These are phyloP conservation scores for Aspergillus brunneoviolaceus DNA, from an alignment of 2,329 filamentous ascomycete genomes.

Conservation along the genomic window DNA sequence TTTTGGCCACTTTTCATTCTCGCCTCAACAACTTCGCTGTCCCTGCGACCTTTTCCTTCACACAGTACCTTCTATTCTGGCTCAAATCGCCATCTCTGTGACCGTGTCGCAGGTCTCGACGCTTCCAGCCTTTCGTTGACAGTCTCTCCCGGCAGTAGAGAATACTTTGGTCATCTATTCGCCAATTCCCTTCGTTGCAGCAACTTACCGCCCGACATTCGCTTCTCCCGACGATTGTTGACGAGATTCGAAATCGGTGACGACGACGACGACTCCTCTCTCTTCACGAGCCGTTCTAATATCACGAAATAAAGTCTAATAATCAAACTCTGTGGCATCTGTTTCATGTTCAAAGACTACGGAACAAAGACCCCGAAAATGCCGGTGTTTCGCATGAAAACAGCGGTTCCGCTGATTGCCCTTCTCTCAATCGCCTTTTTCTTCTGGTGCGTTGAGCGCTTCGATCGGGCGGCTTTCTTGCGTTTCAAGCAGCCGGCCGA, in stretches of 20 bases:
- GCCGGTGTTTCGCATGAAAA: conserved; percentile 42
- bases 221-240: conserved; percentile 9
- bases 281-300: conserved; percentile 14
- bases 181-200: conserved; percentile 25
- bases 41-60: conserved; percentile 4
- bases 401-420: conserved; percentile 39
- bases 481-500: conserved; percentile 40
- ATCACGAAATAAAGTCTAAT: conserved; percentile 16
- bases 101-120: conserved; percentile 36
- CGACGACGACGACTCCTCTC: conserved; percentile 5
- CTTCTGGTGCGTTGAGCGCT: conserved; percentile 43
- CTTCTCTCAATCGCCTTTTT: conserved; percentile 41
- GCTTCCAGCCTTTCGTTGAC: conserved; percentile 39
- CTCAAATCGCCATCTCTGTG: conserved; percentile 15
- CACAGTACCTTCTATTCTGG: conserved; percentile 8
- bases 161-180: conserved; percentile 9
- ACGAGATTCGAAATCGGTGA: conserved; percentile 11
- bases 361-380: conserved; percentile 33
- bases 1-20: not conserved
- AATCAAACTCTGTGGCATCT: conserved; percentile 6
- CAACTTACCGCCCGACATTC: conserved; percentile 2
- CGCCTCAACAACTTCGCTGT: not conserved
- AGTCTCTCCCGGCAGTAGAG: conserved; percentile 20
- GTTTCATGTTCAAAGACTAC: conserved; percentile 35
- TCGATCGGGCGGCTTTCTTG: conserved; percentile 37